Percentiles rank a stretch among this genome's conserved stretches.
These are phyloP conservation scores for Clathrospora elynae DNA, from an alignment of 2,329 filamentous ascomycete species.

Conservation along the genomic window DNA sequence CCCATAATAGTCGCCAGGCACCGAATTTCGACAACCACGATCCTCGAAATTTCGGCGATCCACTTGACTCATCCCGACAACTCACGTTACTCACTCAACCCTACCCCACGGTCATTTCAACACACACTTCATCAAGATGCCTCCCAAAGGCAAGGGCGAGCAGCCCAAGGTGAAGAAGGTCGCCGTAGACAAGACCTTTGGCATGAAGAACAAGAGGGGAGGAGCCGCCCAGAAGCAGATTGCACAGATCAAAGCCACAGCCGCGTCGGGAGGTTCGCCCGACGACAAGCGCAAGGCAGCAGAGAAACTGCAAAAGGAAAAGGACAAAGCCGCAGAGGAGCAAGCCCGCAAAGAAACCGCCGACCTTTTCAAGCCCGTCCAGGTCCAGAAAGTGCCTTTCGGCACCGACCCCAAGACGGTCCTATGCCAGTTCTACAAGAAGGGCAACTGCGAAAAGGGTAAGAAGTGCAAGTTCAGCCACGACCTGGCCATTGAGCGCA, in stretches of 20 bases:
- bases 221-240: conserved; percentile 88
- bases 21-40: conserved; percentile 22
- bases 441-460: conserved; percentile 94
- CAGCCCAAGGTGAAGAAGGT: conserved; percentile 61
- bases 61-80: neutral
- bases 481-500: conserved; percentile 85
- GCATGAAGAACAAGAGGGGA: conserved; percentile 99
- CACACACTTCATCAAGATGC: conserved; percentile 60
- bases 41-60: conserved; percentile 1
- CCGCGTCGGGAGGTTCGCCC: conserved; percentile 68
- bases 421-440: conserved; percentile 95
- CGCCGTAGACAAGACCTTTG: conserved; percentile 95
- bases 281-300: conserved; percentile 83
- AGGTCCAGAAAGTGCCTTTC: conserved; percentile 97
- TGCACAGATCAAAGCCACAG: conserved; percentile 72
- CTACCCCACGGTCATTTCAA: conserved; percentile 15
- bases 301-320: conserved; percentile 69
- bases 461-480: conserved; percentile 96
- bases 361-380: conserved; percentile 85
- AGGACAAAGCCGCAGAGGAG: conserved; percentile 90
- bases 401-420: conserved; percentile 98
- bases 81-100: too few species aligned
- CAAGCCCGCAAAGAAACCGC: conserved; percentile 79
- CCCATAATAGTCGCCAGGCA: conserved; percentile 22
- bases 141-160: conserved; percentile 65